Evolutionary conservation across 2,329 filamentous ascomycete genomes (phyloP).

Genomic region (Trichophyton simii): DNA sequence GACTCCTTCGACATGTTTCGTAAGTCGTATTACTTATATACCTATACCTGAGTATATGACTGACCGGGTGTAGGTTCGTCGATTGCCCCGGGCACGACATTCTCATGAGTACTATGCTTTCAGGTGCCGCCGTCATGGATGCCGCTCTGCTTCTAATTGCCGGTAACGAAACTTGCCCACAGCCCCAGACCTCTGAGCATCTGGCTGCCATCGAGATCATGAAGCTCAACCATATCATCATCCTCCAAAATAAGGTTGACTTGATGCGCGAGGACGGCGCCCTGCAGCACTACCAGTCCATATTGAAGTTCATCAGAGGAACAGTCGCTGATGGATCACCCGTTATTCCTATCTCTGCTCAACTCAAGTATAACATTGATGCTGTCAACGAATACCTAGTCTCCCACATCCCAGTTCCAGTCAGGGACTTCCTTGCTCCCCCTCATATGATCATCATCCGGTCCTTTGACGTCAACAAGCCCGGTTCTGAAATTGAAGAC

Average conservation of each 20-base stretch:
- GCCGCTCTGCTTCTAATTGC: slow-evolving; percentile 91
- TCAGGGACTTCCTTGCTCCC: slow-evolving; percentile 78
- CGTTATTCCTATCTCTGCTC: slow-evolving; percentile 91
- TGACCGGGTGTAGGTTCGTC: slow-evolving; percentile 55
- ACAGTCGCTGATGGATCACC: slow-evolving; percentile 91
- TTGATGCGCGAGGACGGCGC: slow-evolving; percentile 94
- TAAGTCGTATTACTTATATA: slow-evolving; percentile 37
- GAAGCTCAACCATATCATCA: slow-evolving; percentile 99
- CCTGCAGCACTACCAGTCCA: slow-evolving; percentile 87
- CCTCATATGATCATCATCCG: slow-evolving; percentile 99
- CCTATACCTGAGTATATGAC: slow-evolving; percentile 9
- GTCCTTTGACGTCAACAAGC: slow-evolving; percentile 99
- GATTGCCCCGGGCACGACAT: slow-evolving; percentile 99
- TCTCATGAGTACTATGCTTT: slow-evolving; percentile 99
- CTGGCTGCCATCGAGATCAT: slow-evolving; percentile 98
- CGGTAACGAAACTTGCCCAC: slow-evolving; percentile 95
- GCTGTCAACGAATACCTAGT: slow-evolving; percentile 94
- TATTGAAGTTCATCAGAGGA: slow-evolving; percentile 94
- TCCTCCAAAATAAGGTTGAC: slow-evolving; percentile 99
- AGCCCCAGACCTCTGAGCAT: slow-evolving; percentile 97
- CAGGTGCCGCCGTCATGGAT: slow-evolving; percentile 98
- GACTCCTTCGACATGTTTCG: slow-evolving; percentile 83
- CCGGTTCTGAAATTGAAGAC: slow-evolving; percentile 95
- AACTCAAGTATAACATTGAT: slow-evolving; percentile 99
- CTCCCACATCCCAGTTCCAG: slow-evolving; percentile 83